These are phyloP conservation scores for Suillus tomentosus DNA, from an alignment of 768 basidiomycete species.

Conservation along the genomic window DNA sequence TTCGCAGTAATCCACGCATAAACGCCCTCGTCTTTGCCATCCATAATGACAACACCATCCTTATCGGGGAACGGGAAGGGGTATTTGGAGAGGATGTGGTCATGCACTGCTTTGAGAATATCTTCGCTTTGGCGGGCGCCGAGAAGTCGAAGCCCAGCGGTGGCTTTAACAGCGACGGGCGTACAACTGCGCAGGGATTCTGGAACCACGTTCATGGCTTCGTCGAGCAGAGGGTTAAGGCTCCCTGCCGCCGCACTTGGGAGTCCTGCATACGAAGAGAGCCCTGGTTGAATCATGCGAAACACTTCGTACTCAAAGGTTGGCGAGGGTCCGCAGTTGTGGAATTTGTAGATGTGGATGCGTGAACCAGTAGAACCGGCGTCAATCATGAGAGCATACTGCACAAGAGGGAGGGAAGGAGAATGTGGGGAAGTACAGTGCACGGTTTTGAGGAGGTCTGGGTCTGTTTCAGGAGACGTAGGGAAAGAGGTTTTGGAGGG, in stretches of 20 bases:
- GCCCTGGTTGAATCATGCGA: conserved; percentile 76
- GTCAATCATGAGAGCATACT: conserved; percentile 97
- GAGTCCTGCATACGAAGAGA: conserved; percentile 61
- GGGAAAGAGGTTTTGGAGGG: conserved; percentile 29
- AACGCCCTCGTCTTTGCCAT: conserved; percentile 95
- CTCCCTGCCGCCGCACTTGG: conserved; percentile 76
- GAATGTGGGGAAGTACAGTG: conserved; percentile 64
- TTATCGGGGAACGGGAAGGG: conserved; percentile 66
- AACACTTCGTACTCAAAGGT: conserved; percentile 93
- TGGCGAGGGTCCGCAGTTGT: conserved; percentile 79
- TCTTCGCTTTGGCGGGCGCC: conserved; percentile 60
- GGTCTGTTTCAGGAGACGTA: conserved; percentile 69
- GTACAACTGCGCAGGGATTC: conserved; percentile 62
- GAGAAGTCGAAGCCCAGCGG: conserved; percentile 80
- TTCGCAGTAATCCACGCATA: conserved; percentile 99
- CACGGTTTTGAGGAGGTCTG: conserved; percentile 70
- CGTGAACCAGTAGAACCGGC: conserved; percentile 97
- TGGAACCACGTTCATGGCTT: conserved; percentile 81
- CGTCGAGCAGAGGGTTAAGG: conserved; percentile 77
- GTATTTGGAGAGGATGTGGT: conserved; percentile 56
- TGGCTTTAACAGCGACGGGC: conserved; percentile 91
- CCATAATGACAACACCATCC: conserved; percentile 86
- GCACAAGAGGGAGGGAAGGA: conserved; percentile 60
- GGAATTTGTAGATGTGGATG: conserved; percentile 98
- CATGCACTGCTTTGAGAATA: conserved; percentile 75